These are phyloP conservation scores for Neurospora hispaniola DNA, from an alignment of 495 filamentous ascomycete species.

Conservation along the genomic window DNA sequence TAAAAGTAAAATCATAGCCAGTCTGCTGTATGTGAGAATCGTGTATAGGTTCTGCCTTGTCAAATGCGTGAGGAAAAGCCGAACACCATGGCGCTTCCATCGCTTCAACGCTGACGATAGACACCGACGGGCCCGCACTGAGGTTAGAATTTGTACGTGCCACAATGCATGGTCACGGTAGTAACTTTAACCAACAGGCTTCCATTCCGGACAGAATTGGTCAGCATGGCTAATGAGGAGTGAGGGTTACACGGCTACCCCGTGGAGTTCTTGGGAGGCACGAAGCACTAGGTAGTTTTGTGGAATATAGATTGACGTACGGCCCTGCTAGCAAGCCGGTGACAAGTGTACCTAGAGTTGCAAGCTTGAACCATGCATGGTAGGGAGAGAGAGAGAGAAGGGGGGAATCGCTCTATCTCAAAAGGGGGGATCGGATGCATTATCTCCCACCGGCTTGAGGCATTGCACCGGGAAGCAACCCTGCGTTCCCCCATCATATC, in stretches of 20 bases:
- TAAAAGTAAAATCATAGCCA: neutral
- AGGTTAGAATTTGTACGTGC: neutral
- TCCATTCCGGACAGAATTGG: neutral
- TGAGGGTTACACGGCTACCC: neutral
- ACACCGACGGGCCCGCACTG: neutral
- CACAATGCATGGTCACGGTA: neutral
- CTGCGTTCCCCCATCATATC: neutral
- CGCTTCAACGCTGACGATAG: neutral
- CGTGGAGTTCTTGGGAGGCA: neutral
- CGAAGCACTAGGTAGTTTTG: neutral
- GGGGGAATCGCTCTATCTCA: neutral
- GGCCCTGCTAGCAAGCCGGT: neutral
- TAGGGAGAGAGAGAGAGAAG: neutral
- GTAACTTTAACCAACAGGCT: neutral
- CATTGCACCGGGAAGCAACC: neutral
- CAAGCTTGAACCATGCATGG: neutral
- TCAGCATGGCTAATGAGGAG: neutral
- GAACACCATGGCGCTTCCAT: neutral
- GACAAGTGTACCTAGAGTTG: neutral
- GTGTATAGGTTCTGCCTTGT: neutral
- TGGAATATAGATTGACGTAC: neutral
- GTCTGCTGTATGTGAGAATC: neutral
- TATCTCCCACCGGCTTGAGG: neutral
- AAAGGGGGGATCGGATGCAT: neutral
- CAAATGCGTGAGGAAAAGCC: neutral